Evolutionary conservation across 495 filamentous ascomycete genomes (phyloP).

Genomic region (Annulohypoxylon nitens): DNA sequence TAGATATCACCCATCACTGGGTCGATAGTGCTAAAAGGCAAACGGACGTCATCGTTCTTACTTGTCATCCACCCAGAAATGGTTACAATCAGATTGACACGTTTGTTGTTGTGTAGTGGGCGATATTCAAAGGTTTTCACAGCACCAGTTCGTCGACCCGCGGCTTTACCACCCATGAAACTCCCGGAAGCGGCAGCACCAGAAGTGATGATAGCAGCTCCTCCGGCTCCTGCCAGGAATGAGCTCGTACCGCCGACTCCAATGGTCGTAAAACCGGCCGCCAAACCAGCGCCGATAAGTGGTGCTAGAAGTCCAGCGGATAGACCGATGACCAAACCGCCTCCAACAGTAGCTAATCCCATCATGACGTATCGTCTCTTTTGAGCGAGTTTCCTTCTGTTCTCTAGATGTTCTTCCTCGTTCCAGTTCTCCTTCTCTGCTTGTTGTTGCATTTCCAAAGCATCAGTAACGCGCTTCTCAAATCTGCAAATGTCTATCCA

Average conservation of each 20-base stretch:
- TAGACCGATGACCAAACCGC: conserved; percentile 94
- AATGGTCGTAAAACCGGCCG: conserved; percentile 94
- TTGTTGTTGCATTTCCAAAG: conserved; percentile 95
- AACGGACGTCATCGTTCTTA: conserved; percentile 93
- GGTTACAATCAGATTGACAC: conserved; percentile 95
- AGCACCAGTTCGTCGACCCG: conserved; percentile 84
- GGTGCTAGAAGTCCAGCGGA: conserved; percentile 93
- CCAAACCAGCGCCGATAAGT: conserved; percentile 93
- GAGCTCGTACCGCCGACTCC: conserved; percentile 89
- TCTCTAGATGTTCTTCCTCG: conserved; percentile 94
- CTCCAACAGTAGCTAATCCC: conserved; percentile 96
- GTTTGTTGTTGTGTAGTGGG: conserved; percentile 96
- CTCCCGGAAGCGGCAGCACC: conserved; percentile 87
- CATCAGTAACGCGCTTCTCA: conserved; percentile 97
- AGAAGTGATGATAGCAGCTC: conserved; percentile 93
- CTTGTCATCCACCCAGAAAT: conserved; percentile 99
- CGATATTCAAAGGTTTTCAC: conserved; percentile 98
- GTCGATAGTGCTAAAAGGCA: conserved; percentile 96
- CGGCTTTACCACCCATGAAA: conserved; percentile 86
- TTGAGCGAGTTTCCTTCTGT: conserved; percentile 79
- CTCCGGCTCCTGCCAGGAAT: conserved; percentile 92
- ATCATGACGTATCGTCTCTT: conserved; percentile 92
- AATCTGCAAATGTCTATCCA: conserved; percentile 97
- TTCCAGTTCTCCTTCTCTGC: conserved; percentile 97
- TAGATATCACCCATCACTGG: conserved; percentile 99